Evolutionary conservation across 352 stramenopile genomes (phyloP).

Genomic region (Pythium vanterpoolii): DNA sequence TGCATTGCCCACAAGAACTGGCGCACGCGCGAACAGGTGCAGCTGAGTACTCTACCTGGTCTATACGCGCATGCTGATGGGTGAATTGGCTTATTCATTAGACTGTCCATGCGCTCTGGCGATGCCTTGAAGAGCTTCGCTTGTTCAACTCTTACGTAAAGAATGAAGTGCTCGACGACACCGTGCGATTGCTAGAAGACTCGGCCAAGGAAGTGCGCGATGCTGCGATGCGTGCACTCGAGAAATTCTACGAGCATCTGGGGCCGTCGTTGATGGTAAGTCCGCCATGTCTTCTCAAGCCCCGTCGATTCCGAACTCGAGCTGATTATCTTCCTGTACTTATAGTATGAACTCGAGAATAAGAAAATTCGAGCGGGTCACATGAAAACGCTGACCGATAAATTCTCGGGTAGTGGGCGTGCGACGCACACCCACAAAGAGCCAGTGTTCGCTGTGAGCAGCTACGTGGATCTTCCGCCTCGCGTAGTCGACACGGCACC

Average conservation of each 20-base stretch:
- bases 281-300: no score
- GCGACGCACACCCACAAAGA: neutral
- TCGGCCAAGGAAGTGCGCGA: conserved; percentile 83
- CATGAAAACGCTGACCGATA: conserved; percentile 71
- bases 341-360: conserved; percentile 56
- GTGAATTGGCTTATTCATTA: conserved; percentile 16
- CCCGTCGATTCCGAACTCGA: no score
- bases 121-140: conserved; percentile 50
- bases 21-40: conserved; percentile 75
- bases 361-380: conserved; percentile 73
- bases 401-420: conserved; percentile 29
- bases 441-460: neutral
- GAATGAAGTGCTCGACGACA: conserved; percentile 55
- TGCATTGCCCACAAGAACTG: conserved; percentile 79
- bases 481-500: conserved; percentile 7
- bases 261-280: conserved; percentile 67
- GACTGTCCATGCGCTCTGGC: conserved; percentile 66
- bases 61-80: neutral
- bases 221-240: conserved; percentile 58
- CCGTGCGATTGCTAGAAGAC: conserved; percentile 69
- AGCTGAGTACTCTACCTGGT: neutral
- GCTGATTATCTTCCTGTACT: no score
- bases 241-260: conserved; percentile 70
- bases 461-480: neutral
- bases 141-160: conserved; percentile 46